Conservation (phyloP, 257 asterid species). For the Lycium barbarum region DNA sequence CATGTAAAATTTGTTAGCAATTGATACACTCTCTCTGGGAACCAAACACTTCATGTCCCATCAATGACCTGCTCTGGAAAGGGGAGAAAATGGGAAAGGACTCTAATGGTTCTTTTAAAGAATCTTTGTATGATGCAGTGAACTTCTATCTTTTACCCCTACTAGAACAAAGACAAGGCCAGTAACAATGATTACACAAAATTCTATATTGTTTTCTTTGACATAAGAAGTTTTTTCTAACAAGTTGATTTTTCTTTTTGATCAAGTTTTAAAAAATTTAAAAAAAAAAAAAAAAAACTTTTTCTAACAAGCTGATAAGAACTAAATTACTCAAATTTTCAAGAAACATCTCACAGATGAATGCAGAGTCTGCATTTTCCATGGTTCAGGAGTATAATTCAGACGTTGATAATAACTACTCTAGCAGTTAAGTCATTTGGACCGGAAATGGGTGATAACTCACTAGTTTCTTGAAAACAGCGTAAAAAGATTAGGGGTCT, state of each 20-base stretch:
- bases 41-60: conserved; percentile 3
- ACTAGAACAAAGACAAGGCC: background rate
- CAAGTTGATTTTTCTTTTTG: background rate
- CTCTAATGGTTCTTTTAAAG: background rate
- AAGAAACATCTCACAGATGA: background rate
- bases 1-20: conserved; percentile 9
- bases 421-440: background rate
- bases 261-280: too few relatives aligned
- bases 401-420: background rate
- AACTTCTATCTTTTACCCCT: background rate
- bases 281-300: too few relatives aligned
- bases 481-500: background rate
- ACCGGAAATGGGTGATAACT: background rate
- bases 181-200: background rate
- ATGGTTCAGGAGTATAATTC: background rate
- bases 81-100: conserved; percentile 7
- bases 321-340: background rate
- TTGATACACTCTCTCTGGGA: conserved; percentile 6
- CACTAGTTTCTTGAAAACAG: background rate
- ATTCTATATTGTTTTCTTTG: conserved; percentile 13
- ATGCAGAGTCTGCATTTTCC: conserved; percentile 13
- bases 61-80: background rate
- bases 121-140: background rate
- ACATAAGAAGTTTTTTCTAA: background rate
- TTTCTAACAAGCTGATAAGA: background rate